Percentiles rank a stretch among this genome's conserved stretches.
Conservation (phyloP, 148 eudicot species). For the Vaccinium macrocarpon region DNA sequence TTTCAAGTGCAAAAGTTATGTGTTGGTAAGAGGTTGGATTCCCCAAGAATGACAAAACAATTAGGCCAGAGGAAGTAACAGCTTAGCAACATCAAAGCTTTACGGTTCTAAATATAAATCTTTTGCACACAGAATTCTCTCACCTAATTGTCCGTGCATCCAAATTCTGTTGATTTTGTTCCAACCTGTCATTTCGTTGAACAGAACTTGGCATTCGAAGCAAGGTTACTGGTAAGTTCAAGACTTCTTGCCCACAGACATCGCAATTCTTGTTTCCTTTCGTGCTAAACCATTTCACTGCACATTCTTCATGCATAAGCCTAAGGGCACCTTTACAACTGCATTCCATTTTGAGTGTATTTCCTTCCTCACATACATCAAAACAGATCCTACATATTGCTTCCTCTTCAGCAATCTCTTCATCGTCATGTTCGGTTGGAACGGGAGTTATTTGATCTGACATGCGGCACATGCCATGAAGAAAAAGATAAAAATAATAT, state of each 20-base stretch:
- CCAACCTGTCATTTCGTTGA: constrained; percentile 40
- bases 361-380: constrained; percentile 78
- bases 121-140: not conserved
- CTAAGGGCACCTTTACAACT: constrained; percentile 93
- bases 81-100: not conserved
- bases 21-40: not conserved
- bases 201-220: constrained; percentile 50
- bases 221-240: constrained; percentile 84
- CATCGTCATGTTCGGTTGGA: constrained; percentile 52
- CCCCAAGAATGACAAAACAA: not conserved
- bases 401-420: constrained; percentile 94
- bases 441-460: constrained; percentile 56
- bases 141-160: constrained; percentile 50
- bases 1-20: not conserved
- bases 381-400: constrained; percentile 90
- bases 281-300: constrained; percentile 79
- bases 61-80: not conserved
- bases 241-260: constrained; percentile 81
- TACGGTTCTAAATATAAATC: not conserved
- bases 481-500: not conserved
- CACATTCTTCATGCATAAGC: constrained; percentile 84
- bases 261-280: constrained; percentile 75
- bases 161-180: constrained; percentile 31
- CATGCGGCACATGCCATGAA: not conserved
- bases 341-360: constrained; percentile 93